Base-by-base conservation (phyloP, 257 asterid species). In the Plantago ovata region DNA sequence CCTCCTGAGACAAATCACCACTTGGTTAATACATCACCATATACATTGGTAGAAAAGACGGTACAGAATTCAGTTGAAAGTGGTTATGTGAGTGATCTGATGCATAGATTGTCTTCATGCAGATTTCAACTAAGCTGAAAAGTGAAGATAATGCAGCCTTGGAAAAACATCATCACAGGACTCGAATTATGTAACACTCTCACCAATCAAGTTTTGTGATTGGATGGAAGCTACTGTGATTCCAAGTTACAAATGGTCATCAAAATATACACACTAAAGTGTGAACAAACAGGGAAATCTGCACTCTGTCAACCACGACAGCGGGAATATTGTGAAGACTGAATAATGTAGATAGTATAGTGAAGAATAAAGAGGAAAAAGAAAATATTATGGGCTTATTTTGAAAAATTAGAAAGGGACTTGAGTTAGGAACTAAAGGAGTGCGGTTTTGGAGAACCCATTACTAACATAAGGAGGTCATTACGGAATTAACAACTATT, bases 1-100 rank as follows among this genome's bases (percentile, higher is more conserved):
- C 74, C 69, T 92, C 95, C 96, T 92, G 81, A 60, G 36, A 21
- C 51, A 46, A 62, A 57, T 61, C 57, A 68, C 40, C 36, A 45
- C 12, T 56, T 36, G 13, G 39, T 38, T 16, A 56, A 56, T 39
- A 45, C 23, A n/a, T n/a, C n/a, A 40, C 36, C n/a, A 44, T 33
- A 48, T 53, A 46, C 19, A 16, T n/a, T 1, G 22, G 41, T 15
- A 24, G 14, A 56, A 40, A 38, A n/a, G n/a, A n/a, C n/a, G n/a
- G n/a, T n/a, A n/a, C n/a, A n/a, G 49, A 61, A 60, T 15, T 19
- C 42, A 38, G 45, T 38, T 13, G 53, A 21, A 32, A 10, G 43
- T 12, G 23, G 16, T 13, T 0, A 19, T 33, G 21, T 38, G 39
- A 36, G 14, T 57, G 62, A 21, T 42, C 45, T 36, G 46, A 13